Base-by-base conservation (phyloP, 305 asterid species). In the Fraxinus baroniana region DNA sequence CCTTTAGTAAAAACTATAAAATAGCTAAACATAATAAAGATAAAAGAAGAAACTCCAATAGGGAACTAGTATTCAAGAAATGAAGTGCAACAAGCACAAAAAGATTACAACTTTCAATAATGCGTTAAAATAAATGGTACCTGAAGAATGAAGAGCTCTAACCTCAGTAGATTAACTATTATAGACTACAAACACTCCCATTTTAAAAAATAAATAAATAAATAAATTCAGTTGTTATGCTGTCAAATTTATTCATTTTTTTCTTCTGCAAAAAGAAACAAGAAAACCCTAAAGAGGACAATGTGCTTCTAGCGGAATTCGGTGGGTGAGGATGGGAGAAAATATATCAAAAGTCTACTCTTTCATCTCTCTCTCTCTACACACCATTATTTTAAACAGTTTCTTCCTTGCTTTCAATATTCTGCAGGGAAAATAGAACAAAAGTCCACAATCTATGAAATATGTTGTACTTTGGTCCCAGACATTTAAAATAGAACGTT, bases 291-390 rank as follows among this genome's bases (percentile, higher is more conserved):
- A 84, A 76, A 76, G 80, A 72, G 78, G 52, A 32, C 20, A 80
- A 62, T 55, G 75, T 76, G 84, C 52, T 80, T 83, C 76, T 78
- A 41, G 77, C 49, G 78, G 57, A 55, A 62, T 80, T 87, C 88
- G 87, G 90, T 85, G 90, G 88, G 86, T 86, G 83, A 35, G 83
- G 87, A 89, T 85, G 83, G 87, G 73, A 71, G 55, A 82, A 80
- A 79, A 79, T 82, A 83, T 75, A 87, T 77, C 89, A 78, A 78
- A 80, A 84, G 83, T 60, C 85, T 49, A 30, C 85, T 78, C 84
- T 79, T 90, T 87, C 87, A 73, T 87, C 77, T 71, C 52, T 41
- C 52, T 41, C 52, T 70, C 83, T 81, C 52, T 84, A 79, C 20
- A 75, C 57, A 35, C 60, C 26, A 71, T 20, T 78, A 13, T 72